Conservation (phyloP, 495 filamentous ascomycete species). For the Lepraria neglecta region DNA sequence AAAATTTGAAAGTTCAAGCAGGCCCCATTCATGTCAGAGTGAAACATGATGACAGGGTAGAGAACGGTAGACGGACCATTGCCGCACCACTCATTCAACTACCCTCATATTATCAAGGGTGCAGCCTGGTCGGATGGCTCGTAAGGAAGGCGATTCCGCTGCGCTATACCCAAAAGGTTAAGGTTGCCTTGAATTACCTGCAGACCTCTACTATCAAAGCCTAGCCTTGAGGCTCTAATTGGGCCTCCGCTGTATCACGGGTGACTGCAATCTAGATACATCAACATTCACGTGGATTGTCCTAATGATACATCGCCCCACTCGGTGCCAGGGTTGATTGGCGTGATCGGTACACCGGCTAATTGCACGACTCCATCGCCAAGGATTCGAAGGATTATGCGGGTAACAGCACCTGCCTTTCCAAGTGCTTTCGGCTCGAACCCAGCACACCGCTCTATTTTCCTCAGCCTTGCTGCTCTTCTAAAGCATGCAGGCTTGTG, state of each 20-base stretch:
- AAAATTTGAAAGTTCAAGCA: too few relatives aligned
- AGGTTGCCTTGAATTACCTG: too few relatives aligned
- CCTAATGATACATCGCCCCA: not conserved
- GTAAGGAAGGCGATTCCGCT: too few relatives aligned
- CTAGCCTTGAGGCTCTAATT: too few relatives aligned
- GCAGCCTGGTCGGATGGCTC: too few relatives aligned
- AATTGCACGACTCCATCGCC: not conserved
- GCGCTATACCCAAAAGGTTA: too few relatives aligned
- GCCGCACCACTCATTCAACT: too few relatives aligned
- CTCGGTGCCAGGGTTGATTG: not conserved
- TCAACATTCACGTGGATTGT: not conserved
- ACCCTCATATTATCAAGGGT: too few relatives aligned
- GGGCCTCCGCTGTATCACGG: not conserved
- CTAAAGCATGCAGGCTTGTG: not conserved
- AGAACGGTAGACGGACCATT: too few relatives aligned
- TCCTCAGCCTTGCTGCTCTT: not conserved
- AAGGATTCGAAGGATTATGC: not conserved
- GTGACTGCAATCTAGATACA: not conserved
- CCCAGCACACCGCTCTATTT: not conserved
- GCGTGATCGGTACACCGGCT: not conserved
- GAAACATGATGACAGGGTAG: too few relatives aligned
- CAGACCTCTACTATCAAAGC: too few relatives aligned
- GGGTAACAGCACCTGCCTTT: not conserved
- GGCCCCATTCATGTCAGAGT: too few relatives aligned
- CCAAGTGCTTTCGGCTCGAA: not conserved